Conservation (phyloP, 1,139 yeast species). For the Sugiyamaella pinicola region DNA sequence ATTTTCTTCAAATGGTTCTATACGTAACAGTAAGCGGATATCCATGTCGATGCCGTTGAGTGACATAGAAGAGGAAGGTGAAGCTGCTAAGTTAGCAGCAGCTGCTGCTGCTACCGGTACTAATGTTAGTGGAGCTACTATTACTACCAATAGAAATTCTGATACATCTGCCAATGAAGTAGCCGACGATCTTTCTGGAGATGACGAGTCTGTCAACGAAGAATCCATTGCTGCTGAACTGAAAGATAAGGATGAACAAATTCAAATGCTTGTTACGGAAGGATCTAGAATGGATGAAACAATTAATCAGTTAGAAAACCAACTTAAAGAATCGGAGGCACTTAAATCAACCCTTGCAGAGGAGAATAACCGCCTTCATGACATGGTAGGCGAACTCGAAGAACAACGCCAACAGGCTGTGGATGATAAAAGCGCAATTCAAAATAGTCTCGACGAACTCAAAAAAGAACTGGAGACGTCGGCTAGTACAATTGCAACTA, state of each 20-base stretch:
- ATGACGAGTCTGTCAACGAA: slow-evolving; percentile 4
- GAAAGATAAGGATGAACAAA: slow-evolving; percentile 38
- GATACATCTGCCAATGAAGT: not conserved
- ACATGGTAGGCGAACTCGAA: slow-evolving; percentile 37
- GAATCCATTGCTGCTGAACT: slow-evolving; percentile 22
- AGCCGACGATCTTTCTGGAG: not conserved
- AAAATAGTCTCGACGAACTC: slow-evolving; percentile 21
- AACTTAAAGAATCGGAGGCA: slow-evolving; percentile 38
- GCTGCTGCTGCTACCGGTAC: slow-evolving; percentile 1
- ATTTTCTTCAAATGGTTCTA: slow-evolving; percentile 7
- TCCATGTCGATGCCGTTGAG: slow-evolving; percentile 18
- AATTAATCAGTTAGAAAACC: slow-evolving; percentile 36
- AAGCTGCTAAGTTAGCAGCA: slow-evolving; percentile 13
- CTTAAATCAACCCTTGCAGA: slow-evolving; percentile 39
- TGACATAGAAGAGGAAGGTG: slow-evolving; percentile 28
- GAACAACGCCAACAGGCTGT: slow-evolving; percentile 23
- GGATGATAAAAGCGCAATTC: slow-evolving; percentile 26
- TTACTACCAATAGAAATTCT: not conserved
- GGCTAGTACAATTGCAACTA: not conserved
- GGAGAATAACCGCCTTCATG: slow-evolving; percentile 39
- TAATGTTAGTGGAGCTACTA: not conserved
- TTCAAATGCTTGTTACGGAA: slow-evolving; percentile 36
- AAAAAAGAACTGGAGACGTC: slow-evolving; percentile 13
- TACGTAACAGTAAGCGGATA: slow-evolving; percentile 14
- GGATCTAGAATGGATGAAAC: slow-evolving; percentile 39